Percentiles rank a stretch among this genome's conserved stretches.
Conservation (phyloP, 202 grass and related monocot species). For the Schoenoplectus tabernaemontani region DNA sequence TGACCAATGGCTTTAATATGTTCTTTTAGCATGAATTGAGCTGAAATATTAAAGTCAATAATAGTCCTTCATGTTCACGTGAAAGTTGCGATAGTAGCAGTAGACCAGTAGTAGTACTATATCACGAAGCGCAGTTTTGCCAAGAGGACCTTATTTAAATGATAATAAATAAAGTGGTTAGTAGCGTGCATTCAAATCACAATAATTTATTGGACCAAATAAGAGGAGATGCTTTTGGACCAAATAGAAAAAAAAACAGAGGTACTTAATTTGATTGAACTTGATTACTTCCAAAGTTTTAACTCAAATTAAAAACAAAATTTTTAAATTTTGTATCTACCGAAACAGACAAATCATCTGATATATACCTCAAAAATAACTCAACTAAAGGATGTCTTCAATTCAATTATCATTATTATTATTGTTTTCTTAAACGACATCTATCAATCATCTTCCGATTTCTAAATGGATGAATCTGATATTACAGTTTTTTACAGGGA, state of each 20-base stretch:
- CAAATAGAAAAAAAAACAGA: not conserved
- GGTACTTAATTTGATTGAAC: not conserved
- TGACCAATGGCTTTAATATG: too few relatives aligned
- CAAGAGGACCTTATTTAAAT: not conserved
- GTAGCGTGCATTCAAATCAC: not conserved
- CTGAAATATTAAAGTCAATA: not conserved
- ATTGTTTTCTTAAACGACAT: not conserved
- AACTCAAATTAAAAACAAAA: not conserved
- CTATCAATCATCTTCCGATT: conserved; percentile 5
- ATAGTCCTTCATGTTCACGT: not conserved
- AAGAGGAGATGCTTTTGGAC: not conserved
- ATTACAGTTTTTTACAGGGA: conserved; percentile 24
- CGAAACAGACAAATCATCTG: not conserved
- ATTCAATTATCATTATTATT: not conserved
- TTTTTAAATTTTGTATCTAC: not conserved
- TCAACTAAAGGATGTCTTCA: not conserved
- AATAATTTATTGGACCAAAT: not conserved
- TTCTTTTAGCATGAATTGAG: too few relatives aligned
- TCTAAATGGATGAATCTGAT: conserved; percentile 19
- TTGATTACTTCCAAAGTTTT: not conserved
- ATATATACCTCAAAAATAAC: not conserved
- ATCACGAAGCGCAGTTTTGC: not conserved
- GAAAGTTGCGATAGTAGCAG: not conserved
- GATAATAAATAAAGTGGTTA: not conserved
- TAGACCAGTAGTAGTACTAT: not conserved